These are phyloP conservation scores for Volvox reticuliferus DNA, from an alignment of 139 green algal species.

Conservation along the genomic window DNA sequence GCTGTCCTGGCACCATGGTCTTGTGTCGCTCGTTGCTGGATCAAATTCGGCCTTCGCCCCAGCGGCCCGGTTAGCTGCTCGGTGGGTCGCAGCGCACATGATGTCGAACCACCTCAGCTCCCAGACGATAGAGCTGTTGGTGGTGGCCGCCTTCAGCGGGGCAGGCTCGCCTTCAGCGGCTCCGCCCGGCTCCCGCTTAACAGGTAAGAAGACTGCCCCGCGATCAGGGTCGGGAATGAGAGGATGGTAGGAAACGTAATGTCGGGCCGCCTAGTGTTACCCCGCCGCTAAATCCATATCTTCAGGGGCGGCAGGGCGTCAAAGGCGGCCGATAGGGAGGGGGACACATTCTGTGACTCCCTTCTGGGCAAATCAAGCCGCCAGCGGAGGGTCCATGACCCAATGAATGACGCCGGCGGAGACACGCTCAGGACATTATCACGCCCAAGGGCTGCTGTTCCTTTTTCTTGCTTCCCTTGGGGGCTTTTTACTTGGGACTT, in stretches of 20 bases:
- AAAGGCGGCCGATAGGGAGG: conserved; percentile 46
- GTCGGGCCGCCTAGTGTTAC: conserved; percentile 52
- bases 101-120: conserved; percentile 67
- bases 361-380: conserved; percentile 40
- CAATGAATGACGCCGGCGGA: conserved; percentile 12
- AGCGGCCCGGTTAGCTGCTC: conserved; percentile 67
- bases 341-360: too few relatives aligned
- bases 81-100: conserved; percentile 81
- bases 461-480: too few relatives aligned
- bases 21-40: conserved; percentile 55
- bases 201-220: conserved; percentile 34
- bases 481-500: too few relatives aligned
- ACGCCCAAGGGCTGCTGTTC: too few relatives aligned
- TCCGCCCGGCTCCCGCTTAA: conserved; percentile 55
- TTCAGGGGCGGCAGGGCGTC: conserved; percentile 37
- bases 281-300: background rate
- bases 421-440: conserved; percentile 15
- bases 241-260: too few relatives aligned
- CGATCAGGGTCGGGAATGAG: background rate
- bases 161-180: background rate
- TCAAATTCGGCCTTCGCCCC: conserved; percentile 71
- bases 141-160: conserved; percentile 66
- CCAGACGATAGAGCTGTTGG: conserved; percentile 82
- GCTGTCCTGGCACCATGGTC: conserved; percentile 78
- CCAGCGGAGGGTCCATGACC: background rate